phyloP scores from a whole-genome alignment of 2,329 filamentous ascomycete genomes.

The Penicillium sp. region DNA sequence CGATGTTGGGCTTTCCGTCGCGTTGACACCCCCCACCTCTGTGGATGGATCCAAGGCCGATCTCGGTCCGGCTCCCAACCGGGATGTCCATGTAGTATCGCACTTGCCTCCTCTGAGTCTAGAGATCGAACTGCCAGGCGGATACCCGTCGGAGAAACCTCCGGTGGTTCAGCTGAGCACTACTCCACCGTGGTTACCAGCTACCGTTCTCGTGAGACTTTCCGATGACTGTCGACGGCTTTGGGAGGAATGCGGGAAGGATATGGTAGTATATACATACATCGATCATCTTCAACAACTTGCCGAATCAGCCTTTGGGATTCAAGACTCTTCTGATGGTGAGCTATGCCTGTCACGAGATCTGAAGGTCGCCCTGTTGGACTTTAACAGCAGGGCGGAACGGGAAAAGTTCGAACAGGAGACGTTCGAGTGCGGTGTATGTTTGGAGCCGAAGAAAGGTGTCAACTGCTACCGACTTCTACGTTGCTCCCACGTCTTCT shows the following conservation, averaged over 20 bases:
- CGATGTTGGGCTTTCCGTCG: slow-evolving; percentile 34
- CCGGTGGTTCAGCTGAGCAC: slow-evolving; percentile 52
- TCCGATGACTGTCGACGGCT: slow-evolving; percentile 48
- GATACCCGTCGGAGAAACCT: slow-evolving; percentile 55
- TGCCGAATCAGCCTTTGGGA: slow-evolving; percentile 55
- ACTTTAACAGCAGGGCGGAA: slow-evolving; percentile 74
- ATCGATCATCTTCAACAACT: slow-evolving; percentile 61
- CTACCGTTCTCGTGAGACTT: slow-evolving; percentile 45
- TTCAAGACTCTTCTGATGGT: slow-evolving; percentile 40
- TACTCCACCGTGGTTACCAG: slow-evolving; percentile 54
- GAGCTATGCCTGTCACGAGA: slow-evolving; percentile 49
- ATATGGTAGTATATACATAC: slow-evolving; percentile 58
- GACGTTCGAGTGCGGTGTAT: slow-evolving; percentile 86
- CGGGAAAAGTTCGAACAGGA: slow-evolving; percentile 74
- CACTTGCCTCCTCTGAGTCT: slow-evolving; percentile 58
- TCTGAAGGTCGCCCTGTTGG: slow-evolving; percentile 68
- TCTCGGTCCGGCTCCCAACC: slow-evolving; percentile 19
- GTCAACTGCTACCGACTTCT: slow-evolving; percentile 74
- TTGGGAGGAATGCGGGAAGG: slow-evolving; percentile 61
- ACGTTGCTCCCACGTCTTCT: slow-evolving; percentile 89
- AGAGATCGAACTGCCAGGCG: slow-evolving; percentile 52
- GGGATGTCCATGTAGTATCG: slow-evolving; percentile 48
- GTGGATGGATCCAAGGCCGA: slow-evolving; percentile 33
- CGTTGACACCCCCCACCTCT: slow-evolving; percentile 45
- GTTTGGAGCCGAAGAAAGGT: slow-evolving; percentile 90